Percentiles rank a stretch among this genome's conserved stretches.
phyloP scores from a whole-genome alignment of 2,329 filamentous ascomycete genomes.

The Colletotrichum sp. region DNA sequence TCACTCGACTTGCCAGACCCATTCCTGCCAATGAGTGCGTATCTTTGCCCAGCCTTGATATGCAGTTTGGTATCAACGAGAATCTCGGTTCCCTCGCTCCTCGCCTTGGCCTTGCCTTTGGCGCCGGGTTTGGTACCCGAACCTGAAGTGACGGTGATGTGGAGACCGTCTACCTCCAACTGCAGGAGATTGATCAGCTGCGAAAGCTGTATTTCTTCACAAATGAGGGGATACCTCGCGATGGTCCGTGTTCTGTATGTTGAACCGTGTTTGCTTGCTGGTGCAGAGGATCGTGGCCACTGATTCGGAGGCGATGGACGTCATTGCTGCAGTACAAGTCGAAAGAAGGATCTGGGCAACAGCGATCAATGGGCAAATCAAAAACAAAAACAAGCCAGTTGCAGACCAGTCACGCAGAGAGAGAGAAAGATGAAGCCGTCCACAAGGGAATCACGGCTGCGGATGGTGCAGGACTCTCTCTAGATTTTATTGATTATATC shows the following conservation, averaged over 20 bases:
- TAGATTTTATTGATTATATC: background rate
- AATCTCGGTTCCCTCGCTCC: conserved; percentile 64
- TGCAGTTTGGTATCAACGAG: conserved; percentile 72
- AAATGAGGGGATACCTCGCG: conserved; percentile 51
- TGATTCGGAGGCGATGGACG: conserved; percentile 54
- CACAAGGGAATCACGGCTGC: background rate
- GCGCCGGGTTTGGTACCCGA: conserved; percentile 46
- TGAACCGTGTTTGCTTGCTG: conserved; percentile 72
- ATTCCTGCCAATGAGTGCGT: conserved; percentile 81
- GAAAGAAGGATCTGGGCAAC: background rate
- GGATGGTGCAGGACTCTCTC: background rate
- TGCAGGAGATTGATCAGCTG: conserved; percentile 28
- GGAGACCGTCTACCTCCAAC: conserved; percentile 77
- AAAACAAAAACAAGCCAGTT: background rate
- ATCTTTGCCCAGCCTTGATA: conserved; percentile 74
- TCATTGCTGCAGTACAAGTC: conserved; percentile 36
- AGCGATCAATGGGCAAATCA: background rate
- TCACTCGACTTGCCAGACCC: conserved; percentile 83
- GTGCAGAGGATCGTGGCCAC: conserved; percentile 63
- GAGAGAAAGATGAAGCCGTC: background rate
- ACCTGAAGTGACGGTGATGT: conserved; percentile 65
- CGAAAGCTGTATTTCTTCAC: background rate
- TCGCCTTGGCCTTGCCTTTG: conserved; percentile 56
- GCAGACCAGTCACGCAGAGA: background rate
- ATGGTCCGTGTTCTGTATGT: conserved; percentile 59